Conservation (phyloP, 192 early-diverging fungal genomes). For the Funneliformis geosporum region DNA sequence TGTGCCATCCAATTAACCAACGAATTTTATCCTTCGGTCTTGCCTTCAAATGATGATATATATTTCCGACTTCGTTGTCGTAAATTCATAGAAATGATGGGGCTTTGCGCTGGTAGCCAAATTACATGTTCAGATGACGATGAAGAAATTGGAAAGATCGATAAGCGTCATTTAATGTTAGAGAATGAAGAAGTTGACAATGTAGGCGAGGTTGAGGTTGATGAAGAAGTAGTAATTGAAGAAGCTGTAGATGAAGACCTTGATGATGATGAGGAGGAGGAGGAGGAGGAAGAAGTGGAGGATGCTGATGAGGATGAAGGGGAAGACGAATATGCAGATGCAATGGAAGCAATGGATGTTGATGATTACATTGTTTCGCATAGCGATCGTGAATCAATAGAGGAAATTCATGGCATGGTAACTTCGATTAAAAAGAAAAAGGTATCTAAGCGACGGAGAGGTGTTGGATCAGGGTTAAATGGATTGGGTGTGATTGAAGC, state of each 20-base stretch:
- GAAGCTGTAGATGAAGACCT: slow-evolving; percentile 23
- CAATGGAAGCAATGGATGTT: slow-evolving; percentile 37
- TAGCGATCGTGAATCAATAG: slow-evolving; percentile 1
- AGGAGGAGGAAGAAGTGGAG: slow-evolving; percentile 17
- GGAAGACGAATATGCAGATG: slow-evolving; percentile 36
- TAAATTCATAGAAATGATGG: slow-evolving; percentile 87
- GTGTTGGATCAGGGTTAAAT: slow-evolving; percentile 27
- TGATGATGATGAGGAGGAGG: slow-evolving; percentile 33
- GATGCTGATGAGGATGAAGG: slow-evolving; percentile 38
- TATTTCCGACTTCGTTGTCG: slow-evolving; percentile 79
- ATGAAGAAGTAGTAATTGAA: slow-evolving; percentile 12
- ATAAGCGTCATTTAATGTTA: slow-evolving; percentile 40
- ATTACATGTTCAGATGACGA: slow-evolving; percentile 23
- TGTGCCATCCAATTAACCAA: slow-evolving; percentile 68
- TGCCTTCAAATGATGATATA: slow-evolving; percentile 62
- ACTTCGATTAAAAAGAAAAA: slow-evolving; percentile 18
- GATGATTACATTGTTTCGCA: slow-evolving; percentile 27
- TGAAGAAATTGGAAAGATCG: slow-evolving; percentile 42
- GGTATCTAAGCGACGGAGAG: slow-evolving; percentile 11
- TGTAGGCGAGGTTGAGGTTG: slow-evolving; percentile 21
- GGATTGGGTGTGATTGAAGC: slow-evolving; percentile 36
- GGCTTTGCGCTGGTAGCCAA: slow-evolving; percentile 4
- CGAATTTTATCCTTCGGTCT: slow-evolving; percentile 66
- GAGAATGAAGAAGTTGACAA: slow-evolving; percentile 33
- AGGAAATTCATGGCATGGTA: background rate